These are phyloP conservation scores for Rhizopogon vesiculosus DNA, from an alignment of 768 basidiomycete species.

Conservation along the genomic window DNA sequence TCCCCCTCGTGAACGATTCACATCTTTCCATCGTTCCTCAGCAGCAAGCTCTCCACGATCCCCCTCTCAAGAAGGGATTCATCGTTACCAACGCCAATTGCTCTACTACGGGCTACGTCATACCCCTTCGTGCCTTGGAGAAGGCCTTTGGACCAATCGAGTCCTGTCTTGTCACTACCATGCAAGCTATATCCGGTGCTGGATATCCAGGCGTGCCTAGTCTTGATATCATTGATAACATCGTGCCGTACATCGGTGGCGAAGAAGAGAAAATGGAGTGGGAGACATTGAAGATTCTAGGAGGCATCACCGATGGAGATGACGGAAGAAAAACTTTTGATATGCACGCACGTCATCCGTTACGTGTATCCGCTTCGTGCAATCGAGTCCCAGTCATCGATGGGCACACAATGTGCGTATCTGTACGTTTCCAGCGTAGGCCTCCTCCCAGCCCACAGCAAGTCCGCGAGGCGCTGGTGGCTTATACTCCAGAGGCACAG, in stretches of 20 bases:
- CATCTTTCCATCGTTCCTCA: constrained; percentile 84
- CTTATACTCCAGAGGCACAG: constrained; percentile 75
- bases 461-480: constrained; percentile 73
- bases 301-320: constrained; percentile 62
- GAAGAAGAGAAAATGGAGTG: constrained; percentile 99
- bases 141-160: constrained; percentile 93
- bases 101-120: constrained; percentile 88
- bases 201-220: constrained; percentile 94
- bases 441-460: constrained; percentile 87
- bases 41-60: constrained; percentile 67
- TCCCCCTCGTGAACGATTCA: constrained; percentile 88
- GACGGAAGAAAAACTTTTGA: constrained; percentile 66
- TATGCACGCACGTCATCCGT: constrained; percentile 72
- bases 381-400: constrained; percentile 96
- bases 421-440: constrained; percentile 72
- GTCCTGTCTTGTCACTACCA: constrained; percentile 84
- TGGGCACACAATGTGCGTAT: constrained; percentile 90
- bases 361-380: constrained; percentile 90
- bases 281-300: constrained; percentile 97
- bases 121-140: constrained; percentile 90
- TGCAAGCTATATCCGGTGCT: constrained; percentile 96
- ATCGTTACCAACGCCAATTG: constrained; percentile 99
- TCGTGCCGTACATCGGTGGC: constrained; percentile 90
- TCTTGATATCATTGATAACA: constrained; percentile 92
- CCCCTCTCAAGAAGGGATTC: constrained; percentile 76